Evolutionary conservation across 345 rosid species (phyloP).

Genomic region (Hibiscus tridactylites): DNA sequence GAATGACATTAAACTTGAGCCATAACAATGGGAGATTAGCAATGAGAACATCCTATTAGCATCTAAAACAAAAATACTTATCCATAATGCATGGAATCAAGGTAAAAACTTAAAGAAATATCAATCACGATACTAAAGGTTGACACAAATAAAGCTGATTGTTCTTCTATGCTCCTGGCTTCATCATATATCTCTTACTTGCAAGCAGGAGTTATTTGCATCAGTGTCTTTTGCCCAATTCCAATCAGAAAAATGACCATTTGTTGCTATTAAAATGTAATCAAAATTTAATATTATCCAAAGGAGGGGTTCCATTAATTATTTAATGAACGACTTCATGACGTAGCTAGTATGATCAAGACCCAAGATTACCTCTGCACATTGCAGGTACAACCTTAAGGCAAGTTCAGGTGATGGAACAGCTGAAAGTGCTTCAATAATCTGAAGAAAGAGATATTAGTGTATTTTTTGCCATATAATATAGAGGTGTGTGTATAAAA

Average conservation of each 20-base stretch:
- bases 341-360: not conserved
- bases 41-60: not conserved
- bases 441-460: slow-evolving; percentile 31
- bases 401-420: slow-evolving; percentile 81
- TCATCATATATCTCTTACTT: not conserved
- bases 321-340: not conserved
- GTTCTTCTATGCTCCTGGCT: not conserved
- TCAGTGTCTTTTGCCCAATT: not conserved
- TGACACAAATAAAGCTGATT: not conserved
- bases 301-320: not conserved
- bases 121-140: not conserved
- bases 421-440: slow-evolving; percentile 54
- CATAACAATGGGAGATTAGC: not conserved
- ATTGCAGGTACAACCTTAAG: slow-evolving; percentile 66
- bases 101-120: not conserved
- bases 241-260: not conserved
- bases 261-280: not conserved
- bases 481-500: not conserved
- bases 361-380: slow-evolving; percentile 66
- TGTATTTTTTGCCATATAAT: not conserved
- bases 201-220: not conserved
- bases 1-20: not conserved
- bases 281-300: not conserved
- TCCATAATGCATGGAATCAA: not conserved
- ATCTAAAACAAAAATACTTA: not conserved